Evolutionary conservation across 1,284 basidiomycete species (phyloP).

Genomic region (Anthracocystis walkeri): DNA sequence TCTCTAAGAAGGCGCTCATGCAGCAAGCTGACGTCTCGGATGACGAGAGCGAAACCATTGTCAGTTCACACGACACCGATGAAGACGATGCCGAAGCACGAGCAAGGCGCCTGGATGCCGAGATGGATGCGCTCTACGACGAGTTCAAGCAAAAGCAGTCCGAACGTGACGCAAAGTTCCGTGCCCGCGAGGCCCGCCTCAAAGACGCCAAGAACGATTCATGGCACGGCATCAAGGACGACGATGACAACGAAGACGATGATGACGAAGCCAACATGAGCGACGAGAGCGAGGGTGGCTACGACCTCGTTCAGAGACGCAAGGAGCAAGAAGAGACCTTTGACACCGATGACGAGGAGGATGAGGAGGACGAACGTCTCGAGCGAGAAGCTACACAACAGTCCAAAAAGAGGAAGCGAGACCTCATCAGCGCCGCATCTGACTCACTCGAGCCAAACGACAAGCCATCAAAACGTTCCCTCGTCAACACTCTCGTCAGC

Average conservation of each 20-base stretch:
- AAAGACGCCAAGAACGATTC: conserved; percentile 75
- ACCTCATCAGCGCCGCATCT: conserved; percentile 10
- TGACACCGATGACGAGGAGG: conserved; percentile 72
- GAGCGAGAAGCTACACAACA: conserved; percentile 65
- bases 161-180: conserved; percentile 90
- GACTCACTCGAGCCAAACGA: conserved; percentile 19
- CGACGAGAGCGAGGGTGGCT: conserved; percentile 75
- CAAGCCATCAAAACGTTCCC: conserved; percentile 43
- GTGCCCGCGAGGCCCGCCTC: conserved; percentile 83
- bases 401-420: conserved; percentile 55
- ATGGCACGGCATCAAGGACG: conserved; percentile 65
- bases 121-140: conserved; percentile 89
- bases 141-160: conserved; percentile 83
- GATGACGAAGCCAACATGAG: conserved; percentile 69
- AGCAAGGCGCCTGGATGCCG: conserved; percentile 77
- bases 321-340: conserved; percentile 76
- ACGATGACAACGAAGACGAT: conserved; percentile 61
- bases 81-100: conserved; percentile 73
- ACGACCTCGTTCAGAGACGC: conserved; percentile 77
- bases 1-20: conserved; percentile 31
- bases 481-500: conserved; percentile 52
- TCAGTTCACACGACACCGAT: conserved; percentile 75
- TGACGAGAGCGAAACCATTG: conserved; percentile 71
- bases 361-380: conserved; percentile 68
- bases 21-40: conserved; percentile 73